Evolutionary conservation across 192 early-diverging fungal genomes (phyloP).

Genomic region (Diversispora epigaea): DNA sequence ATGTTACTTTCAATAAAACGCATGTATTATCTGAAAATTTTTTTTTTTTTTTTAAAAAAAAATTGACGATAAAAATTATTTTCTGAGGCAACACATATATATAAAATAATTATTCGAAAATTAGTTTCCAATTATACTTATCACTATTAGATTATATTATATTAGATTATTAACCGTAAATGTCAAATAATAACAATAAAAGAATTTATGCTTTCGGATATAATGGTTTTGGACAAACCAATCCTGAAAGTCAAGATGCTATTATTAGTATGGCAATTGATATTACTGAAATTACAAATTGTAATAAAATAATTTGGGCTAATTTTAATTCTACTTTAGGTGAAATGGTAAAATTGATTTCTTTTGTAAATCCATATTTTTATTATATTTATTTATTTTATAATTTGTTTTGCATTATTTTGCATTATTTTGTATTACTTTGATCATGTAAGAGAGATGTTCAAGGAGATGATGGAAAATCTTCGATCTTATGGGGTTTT

Average conservation of each 20-base stretch:
- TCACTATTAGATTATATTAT: too few relatives aligned
- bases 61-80: too few relatives aligned
- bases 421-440: background rate
- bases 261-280: conserved; percentile 8
- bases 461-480: background rate
- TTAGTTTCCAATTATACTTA: too few relatives aligned
- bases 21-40: too few relatives aligned
- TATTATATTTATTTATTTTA: background rate
- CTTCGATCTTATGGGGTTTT: conserved; percentile 1
- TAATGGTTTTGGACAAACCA: conserved; percentile 11
- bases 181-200: background rate
- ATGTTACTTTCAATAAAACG: too few relatives aligned
- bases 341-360: background rate
- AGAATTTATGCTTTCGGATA: conserved; percentile 19
- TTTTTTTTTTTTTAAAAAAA: too few relatives aligned
- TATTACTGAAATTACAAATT: background rate
- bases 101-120: too few relatives aligned
- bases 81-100: too few relatives aligned
- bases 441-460: background rate
- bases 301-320: conserved; percentile 25
- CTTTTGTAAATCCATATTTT: background rate
- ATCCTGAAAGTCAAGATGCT: conserved; percentile 1
- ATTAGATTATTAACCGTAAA: too few relatives aligned
- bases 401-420: too few relatives aligned
- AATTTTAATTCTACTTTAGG: conserved; percentile 17